A percentile compares a stretch with the other conserved stretches of the same genome.
phyloP scores from a whole-genome alignment of 495 filamentous ascomycete species.

The Talaromyces stipitatus region DNA sequence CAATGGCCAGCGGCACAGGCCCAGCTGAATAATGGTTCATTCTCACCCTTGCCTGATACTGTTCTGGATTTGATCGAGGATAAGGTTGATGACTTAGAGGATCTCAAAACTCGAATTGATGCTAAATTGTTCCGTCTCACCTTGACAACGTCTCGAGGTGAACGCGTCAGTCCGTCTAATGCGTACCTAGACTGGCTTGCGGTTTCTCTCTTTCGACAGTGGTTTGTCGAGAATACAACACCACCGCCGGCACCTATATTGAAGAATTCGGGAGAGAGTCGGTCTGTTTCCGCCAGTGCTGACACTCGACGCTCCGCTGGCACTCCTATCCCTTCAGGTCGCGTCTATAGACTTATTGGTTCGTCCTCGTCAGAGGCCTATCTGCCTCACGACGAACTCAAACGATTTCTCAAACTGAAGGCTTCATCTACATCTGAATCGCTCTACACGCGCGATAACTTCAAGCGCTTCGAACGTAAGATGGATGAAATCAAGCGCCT shows the following conservation, averaged over 20 bases:
- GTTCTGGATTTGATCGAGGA: constrained; percentile 87
- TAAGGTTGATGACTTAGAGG: constrained; percentile 77
- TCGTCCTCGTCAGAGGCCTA: constrained; percentile 52
- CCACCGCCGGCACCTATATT: constrained; percentile 50
- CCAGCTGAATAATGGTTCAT: constrained; percentile 58
- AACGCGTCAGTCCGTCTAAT: constrained; percentile 68
- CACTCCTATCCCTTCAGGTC: constrained; percentile 35
- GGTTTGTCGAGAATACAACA: constrained; percentile 80
- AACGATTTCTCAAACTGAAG: constrained; percentile 71
- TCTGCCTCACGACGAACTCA: constrained; percentile 76
- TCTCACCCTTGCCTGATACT: constrained; percentile 51
- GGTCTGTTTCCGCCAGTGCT: constrained; percentile 10
- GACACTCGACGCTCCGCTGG: not conserved
- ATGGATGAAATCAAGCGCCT: constrained; percentile 81
- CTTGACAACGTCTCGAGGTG: constrained; percentile 69
- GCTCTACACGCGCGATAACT: constrained; percentile 65
- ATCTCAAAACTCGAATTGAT: constrained; percentile 60
- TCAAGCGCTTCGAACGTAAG: constrained; percentile 74
- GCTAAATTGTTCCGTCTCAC: constrained; percentile 71
- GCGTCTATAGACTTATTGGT: constrained; percentile 67
- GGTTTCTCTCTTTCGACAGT: constrained; percentile 77
- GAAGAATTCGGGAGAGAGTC: constrained; percentile 24
- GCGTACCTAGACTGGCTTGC: constrained; percentile 84
- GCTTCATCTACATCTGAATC: constrained; percentile 40
- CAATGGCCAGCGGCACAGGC: constrained; percentile 77